Evolutionary conservation across 1,284 basidiomycete species (phyloP).

Genomic region (Neonothopanus nambi): DNA sequence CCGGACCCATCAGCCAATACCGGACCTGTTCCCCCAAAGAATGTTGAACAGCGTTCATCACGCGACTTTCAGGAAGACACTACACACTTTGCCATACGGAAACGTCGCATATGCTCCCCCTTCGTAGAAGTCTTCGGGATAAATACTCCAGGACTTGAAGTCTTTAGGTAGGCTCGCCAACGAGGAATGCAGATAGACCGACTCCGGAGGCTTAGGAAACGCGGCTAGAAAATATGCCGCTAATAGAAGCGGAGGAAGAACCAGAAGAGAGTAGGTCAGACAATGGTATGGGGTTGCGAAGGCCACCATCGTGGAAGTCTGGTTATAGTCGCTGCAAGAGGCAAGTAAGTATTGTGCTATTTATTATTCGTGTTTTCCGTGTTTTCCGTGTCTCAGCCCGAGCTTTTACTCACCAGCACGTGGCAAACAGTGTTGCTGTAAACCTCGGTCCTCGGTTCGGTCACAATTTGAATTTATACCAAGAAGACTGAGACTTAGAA

Average conservation of each 20-base stretch:
- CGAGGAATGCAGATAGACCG: slow-evolving; percentile 51
- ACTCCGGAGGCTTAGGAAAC: slow-evolving; percentile 58
- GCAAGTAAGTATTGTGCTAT: too few relatives aligned
- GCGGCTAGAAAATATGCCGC: slow-evolving; percentile 58
- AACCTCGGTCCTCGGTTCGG: neutral
- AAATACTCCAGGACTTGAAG: slow-evolving; percentile 66
- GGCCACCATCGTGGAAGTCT: too few relatives aligned
- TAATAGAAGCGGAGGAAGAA: slow-evolving; percentile 59
- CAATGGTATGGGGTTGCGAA: slow-evolving; percentile 52
- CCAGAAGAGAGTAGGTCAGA: slow-evolving; percentile 53
- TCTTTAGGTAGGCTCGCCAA: slow-evolving; percentile 57
- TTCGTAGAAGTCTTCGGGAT: slow-evolving; percentile 65
- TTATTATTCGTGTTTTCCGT: too few relatives aligned
- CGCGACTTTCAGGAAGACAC: slow-evolving; percentile 4
- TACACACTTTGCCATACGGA: slow-evolving; percentile 57
- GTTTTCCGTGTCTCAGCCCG: too few relatives aligned
- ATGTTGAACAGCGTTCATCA: slow-evolving; percentile 8
- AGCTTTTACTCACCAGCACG: neutral
- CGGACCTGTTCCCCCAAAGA: slow-evolving; percentile 44
- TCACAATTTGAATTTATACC: slow-evolving; percentile 10
- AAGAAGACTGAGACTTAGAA: too few relatives aligned
- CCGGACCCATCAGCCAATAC: slow-evolving; percentile 75
- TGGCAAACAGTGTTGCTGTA: neutral
- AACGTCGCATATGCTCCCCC: slow-evolving; percentile 66
- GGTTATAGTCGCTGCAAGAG: too few relatives aligned